These are phyloP conservation scores for Boletus patriciae DNA, from an alignment of 768 basidiomycete species.

Conservation along the genomic window DNA sequence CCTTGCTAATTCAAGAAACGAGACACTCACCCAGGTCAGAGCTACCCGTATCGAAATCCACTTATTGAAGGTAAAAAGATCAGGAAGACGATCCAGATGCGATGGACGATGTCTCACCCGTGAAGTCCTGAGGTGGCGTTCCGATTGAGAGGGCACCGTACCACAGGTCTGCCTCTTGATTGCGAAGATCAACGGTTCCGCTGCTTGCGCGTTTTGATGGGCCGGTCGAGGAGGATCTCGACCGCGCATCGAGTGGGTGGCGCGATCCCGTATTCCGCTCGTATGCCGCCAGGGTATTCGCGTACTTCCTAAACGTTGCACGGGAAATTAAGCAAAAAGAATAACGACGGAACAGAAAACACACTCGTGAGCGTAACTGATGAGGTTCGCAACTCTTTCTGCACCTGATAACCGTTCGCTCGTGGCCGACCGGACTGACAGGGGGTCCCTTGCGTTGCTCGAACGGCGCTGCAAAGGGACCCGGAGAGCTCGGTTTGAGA, in stretches of 20 bases:
- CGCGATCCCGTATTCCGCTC: constrained; percentile 42
- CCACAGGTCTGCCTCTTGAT: constrained; percentile 38
- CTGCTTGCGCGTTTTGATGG: constrained; percentile 10
- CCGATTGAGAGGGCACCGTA: constrained; percentile 45
- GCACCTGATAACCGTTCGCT: neutral
- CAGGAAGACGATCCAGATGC: neutral
- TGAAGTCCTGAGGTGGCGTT: constrained; percentile 42
- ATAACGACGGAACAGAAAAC: neutral
- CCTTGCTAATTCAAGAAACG: neutral
- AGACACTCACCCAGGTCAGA: constrained; percentile 38
- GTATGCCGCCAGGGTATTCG: constrained; percentile 41
- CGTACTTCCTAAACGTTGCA: constrained; percentile 38
- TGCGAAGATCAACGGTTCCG: constrained; percentile 29
- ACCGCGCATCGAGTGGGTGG: constrained; percentile 30
- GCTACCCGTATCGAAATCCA: constrained; percentile 53
- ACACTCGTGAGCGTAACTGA: constrained; percentile 7
- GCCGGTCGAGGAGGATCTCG: neutral
- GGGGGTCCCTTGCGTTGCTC: neutral
- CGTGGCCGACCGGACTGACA: neutral
- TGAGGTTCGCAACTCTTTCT: neutral
- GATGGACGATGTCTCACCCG: constrained; percentile 26
- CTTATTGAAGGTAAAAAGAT: constrained; percentile 19
- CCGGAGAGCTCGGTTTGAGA: neutral
- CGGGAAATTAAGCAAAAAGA: neutral
- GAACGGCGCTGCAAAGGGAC: constrained; percentile 12